Base-by-base conservation (phyloP, 1,139 yeast species). In the Hyphopichia burtonii region DNA sequence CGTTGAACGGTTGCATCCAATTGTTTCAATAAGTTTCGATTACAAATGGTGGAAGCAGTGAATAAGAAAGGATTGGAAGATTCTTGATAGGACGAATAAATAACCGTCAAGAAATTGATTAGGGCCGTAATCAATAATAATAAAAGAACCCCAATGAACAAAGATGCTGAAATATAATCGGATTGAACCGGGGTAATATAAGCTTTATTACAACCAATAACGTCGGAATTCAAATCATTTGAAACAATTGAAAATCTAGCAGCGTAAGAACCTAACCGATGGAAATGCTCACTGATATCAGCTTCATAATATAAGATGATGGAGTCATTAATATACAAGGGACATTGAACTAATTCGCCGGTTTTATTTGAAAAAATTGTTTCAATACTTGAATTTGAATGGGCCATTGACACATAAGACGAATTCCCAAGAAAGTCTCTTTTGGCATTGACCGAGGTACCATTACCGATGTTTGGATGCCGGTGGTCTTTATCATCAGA, bases 41-140 rank as follows among this genome's bases (percentile, higher is more conserved):
- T 82, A 54, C 85, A 81, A 42, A 82, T 79, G 25, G 81, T 76
- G 8, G 86, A 80, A 6, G 85, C 83, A 28, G 69, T 66, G 58
- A 78, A 73, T 31, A 81, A 56, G 47, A 78, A 80, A 2, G 83
- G 80, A 49, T 82, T 78, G 9, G 73, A 62, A 1, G 87, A 74
- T 50, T 83, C 87, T 47, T 82, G 83, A 65, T 82, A 76, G 1
- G 84, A 80, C 38, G 86, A 80, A 46, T 68, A 60, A 11, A 72
- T 58, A 41, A 77, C 67, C 5, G 77, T 71, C 33, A 75, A 53
- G 36, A 68, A 59, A 38, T 80, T 67, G 18, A 78, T 57, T 2
- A 68, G 45, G 4, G 71, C 66, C 1, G 83, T 64, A 3, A 67
- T 65, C 4, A 76, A 52, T n/a, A 78, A 56, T 12, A 75, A 59